These are phyloP conservation scores for Ganoderma lingzhi DNA, from an alignment of 1,284 basidiomycete species.

Conservation along the genomic window DNA sequence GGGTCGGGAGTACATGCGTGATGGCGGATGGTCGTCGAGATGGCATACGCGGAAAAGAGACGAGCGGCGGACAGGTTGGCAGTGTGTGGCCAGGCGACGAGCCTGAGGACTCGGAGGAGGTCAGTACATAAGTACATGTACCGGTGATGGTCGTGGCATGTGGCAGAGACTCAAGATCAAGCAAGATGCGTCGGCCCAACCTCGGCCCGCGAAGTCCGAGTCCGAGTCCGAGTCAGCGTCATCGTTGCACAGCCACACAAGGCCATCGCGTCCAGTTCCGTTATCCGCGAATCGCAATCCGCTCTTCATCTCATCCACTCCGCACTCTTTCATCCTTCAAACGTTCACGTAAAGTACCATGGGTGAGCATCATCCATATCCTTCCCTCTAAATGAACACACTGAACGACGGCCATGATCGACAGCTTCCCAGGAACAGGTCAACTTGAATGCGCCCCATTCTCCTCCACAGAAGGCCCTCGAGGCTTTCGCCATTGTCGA, in stretches of 20 bases:
- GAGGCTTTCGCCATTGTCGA: slow-evolving; percentile 68
- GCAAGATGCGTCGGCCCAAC: background rate
- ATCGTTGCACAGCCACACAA: background rate
- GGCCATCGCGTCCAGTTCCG: background rate
- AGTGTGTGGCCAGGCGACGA: background rate
- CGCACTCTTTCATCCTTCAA: background rate
- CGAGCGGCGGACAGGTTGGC: background rate
- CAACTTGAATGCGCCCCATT: slow-evolving; percentile 63
- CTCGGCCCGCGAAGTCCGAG: background rate
- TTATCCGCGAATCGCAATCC: background rate
- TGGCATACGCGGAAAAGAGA: background rate
- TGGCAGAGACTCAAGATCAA: background rate
- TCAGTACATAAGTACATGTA: too few species aligned
- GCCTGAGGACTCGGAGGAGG: background rate
- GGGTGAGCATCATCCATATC: background rate
- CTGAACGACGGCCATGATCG: background rate
- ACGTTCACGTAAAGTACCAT: background rate
- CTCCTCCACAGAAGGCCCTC: slow-evolving; percentile 63
- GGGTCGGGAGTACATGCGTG: background rate
- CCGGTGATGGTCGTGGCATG: background rate
- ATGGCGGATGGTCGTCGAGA: background rate
- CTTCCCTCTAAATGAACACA: background rate
- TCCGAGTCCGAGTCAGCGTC: too few species aligned
- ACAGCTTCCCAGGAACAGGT: slow-evolving; percentile 67
- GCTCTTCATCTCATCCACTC: background rate